Conservation (phyloP, 192 early-diverging fungal species). For the Rhizophagus prolifer region DNA sequence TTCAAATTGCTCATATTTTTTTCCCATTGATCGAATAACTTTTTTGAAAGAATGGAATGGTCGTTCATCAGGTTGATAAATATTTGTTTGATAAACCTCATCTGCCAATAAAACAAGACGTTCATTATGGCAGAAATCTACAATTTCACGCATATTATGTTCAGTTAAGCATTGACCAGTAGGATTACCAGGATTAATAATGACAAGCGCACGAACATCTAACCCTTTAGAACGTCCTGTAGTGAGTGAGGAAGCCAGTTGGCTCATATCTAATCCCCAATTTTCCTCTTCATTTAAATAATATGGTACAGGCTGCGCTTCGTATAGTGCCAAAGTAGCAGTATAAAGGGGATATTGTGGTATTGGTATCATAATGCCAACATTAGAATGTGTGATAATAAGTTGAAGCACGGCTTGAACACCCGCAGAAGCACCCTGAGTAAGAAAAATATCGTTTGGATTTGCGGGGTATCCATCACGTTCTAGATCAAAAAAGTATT, state of each 20-base stretch:
- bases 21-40: slow-evolving; percentile 76
- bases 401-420: slow-evolving; percentile 91
- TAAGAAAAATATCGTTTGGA: slow-evolving; percentile 86
- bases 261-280: slow-evolving; percentile 75
- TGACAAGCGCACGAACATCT: slow-evolving; percentile 91
- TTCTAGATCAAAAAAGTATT: slow-evolving; percentile 35
- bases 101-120: slow-evolving; percentile 88
- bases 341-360: slow-evolving; percentile 99
- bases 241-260: slow-evolving; percentile 63
- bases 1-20: slow-evolving; percentile 71
- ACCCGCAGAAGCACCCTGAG: slow-evolving; percentile 90
- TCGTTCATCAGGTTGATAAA: slow-evolving; percentile 71
- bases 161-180: slow-evolving; percentile 86
- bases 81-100: slow-evolving; percentile 98
- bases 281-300: slow-evolving; percentile 84
- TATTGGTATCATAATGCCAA: slow-evolving; percentile 98
- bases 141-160: slow-evolving; percentile 86
- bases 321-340: slow-evolving; percentile 81
- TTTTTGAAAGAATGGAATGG: slow-evolving; percentile 99
- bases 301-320: slow-evolving; percentile 89
- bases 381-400: slow-evolving; percentile 70
- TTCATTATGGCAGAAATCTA: slow-evolving; percentile 84
- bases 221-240: slow-evolving; percentile 67
- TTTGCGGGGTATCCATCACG: slow-evolving; percentile 90
- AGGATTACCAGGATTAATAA: slow-evolving; percentile 99